A percentile compares a stretch with the other conserved stretches of the same genome.
Evolutionary conservation across 768 basidiomycete species (phyloP).

Genomic region (Termitomyces sp.): DNA sequence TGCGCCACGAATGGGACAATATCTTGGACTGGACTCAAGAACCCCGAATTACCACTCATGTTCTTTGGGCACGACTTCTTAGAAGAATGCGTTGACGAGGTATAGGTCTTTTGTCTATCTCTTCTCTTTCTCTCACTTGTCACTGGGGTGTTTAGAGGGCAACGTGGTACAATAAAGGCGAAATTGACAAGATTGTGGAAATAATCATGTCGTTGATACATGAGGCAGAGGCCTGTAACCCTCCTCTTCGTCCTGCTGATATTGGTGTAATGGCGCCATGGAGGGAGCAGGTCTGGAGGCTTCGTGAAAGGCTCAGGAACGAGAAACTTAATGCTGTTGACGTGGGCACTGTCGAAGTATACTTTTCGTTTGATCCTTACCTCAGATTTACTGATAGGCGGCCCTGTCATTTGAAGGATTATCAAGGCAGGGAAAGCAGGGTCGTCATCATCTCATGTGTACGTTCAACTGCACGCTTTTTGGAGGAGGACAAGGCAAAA

Average conservation of each 20-base stretch:
- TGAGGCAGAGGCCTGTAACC: conserved; percentile 28
- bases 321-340: conserved; percentile 36
- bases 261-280: conserved; percentile 50
- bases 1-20: conserved; percentile 37
- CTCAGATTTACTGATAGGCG: not conserved
- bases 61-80: conserved; percentile 35
- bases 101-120: conserved; percentile 9
- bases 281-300: conserved; percentile 47
- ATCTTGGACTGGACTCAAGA: conserved; percentile 33
- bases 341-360: conserved; percentile 47
- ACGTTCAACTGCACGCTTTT: conserved; percentile 36
- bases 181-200: conserved; percentile 35
- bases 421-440: conserved; percentile 45
- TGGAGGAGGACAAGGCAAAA: conserved; percentile 41
- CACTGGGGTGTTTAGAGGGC: conserved; percentile 25
- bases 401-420: conserved; percentile 28
- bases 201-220: conserved; percentile 32
- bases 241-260: conserved; percentile 32
- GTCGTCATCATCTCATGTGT: conserved; percentile 49
- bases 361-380: not conserved
- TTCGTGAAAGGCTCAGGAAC: conserved; percentile 38
- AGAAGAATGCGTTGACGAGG: conserved; percentile 45
- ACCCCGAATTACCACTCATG: conserved; percentile 34
- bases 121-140: not conserved
- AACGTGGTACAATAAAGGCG: conserved; percentile 45